Conservation (phyloP, 345 rosid species). For the Arabis alpina region DNA sequence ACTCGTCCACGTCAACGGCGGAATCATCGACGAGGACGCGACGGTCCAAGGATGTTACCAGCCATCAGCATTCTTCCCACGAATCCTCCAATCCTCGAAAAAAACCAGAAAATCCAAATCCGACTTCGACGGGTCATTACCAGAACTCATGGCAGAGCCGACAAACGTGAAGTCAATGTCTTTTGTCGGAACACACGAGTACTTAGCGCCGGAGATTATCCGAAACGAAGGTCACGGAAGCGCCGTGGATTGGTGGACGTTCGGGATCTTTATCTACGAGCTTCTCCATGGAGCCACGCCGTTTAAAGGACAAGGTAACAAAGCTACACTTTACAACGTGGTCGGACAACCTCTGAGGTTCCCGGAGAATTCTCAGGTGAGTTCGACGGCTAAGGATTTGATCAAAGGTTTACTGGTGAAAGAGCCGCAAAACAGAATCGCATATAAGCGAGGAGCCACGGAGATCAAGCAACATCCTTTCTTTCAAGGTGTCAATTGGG, state of each 20-base stretch:
- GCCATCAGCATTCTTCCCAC: slow-evolving; percentile 40
- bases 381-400: slow-evolving; percentile 58
- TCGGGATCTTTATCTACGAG: slow-evolving; percentile 65
- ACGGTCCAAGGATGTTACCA: slow-evolving; percentile 41
- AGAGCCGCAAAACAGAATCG: slow-evolving; percentile 64
- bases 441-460: slow-evolving; percentile 61
- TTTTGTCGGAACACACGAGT: slow-evolving; percentile 77
- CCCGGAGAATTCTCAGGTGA: slow-evolving; percentile 54
- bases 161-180: slow-evolving; percentile 64
- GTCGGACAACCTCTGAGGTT: slow-evolving; percentile 60
- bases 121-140: slow-evolving; percentile 59
- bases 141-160: slow-evolving; percentile 73
- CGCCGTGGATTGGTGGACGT: slow-evolving; percentile 82
- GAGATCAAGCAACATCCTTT: slow-evolving; percentile 75
- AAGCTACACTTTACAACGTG: slow-evolving; percentile 57
- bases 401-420: slow-evolving; percentile 59
- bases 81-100: slow-evolving; percentile 51
- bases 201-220: slow-evolving; percentile 64
- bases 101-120: slow-evolving; percentile 56
- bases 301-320: slow-evolving; percentile 62
- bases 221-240: slow-evolving; percentile 70
- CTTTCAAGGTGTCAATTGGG: slow-evolving; percentile 72
- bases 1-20: slow-evolving; percentile 53
- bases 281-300: slow-evolving; percentile 64
- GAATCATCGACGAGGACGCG: slow-evolving; percentile 1